These are phyloP conservation scores for Trametes versicolor DNA, from an alignment of 1,284 basidiomycete genomes.

Conservation along the genomic window DNA sequence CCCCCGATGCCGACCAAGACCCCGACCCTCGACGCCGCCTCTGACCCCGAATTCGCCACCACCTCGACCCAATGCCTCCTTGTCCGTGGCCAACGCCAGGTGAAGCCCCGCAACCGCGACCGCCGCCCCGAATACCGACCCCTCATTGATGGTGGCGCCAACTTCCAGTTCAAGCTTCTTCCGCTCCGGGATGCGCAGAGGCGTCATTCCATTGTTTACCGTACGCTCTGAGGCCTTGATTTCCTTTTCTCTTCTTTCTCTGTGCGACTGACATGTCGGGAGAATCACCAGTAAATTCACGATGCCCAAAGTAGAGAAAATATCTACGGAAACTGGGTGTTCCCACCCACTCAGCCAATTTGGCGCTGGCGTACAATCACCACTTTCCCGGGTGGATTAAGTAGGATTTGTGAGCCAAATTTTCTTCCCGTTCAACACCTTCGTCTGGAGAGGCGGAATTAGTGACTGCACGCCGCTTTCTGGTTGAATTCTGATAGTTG, in stretches of 20 bases:
- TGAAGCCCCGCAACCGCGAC: not conserved
- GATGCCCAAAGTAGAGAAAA: too few species aligned
- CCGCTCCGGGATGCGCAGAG: not conserved
- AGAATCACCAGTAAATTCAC: too few species aligned
- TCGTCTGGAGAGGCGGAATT: too few species aligned
- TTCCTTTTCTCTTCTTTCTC: not conserved
- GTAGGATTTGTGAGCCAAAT: too few species aligned
- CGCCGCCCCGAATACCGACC: not conserved
- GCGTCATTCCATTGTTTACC: conserved; percentile 13
- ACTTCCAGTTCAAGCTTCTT: not conserved
- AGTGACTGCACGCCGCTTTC: too few species aligned
- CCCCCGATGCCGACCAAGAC: not conserved
- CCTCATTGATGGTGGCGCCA: not conserved
- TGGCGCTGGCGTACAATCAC: too few species aligned
- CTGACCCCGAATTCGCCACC: not conserved
- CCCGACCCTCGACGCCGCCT: not conserved
- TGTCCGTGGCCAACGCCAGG: not conserved
- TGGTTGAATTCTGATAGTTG: too few species aligned
- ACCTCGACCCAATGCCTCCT: not conserved
- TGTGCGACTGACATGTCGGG: too few species aligned
- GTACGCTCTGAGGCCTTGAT: conserved; percentile 8
- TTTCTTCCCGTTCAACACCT: too few species aligned
- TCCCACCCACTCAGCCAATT: too few species aligned
- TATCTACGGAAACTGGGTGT: too few species aligned
- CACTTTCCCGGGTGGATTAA: too few species aligned